Evolutionary conservation across 139 green algal species (phyloP).

Genomic region (Edaphochlamys debaryana): DNA sequence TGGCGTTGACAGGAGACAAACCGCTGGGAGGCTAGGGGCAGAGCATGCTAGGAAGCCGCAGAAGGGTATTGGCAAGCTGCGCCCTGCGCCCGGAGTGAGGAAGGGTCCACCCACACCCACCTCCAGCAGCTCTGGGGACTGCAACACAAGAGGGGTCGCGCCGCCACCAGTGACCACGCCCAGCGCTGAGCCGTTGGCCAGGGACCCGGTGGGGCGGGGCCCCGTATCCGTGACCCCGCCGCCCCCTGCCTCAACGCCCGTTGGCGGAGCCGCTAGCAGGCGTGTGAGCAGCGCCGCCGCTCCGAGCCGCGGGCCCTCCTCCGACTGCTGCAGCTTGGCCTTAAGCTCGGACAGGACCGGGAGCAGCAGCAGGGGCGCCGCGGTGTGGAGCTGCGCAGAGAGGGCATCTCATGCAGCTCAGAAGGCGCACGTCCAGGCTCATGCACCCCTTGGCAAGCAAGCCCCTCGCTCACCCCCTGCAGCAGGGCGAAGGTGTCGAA

Average conservation of each 20-base stretch:
- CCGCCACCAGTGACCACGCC: not conserved
- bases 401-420: not conserved
- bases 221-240: no score
- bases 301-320: conserved; percentile 52
- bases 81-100: no score
- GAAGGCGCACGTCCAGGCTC: no score
- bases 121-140: conserved; percentile 62
- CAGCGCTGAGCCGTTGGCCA: not conserved
- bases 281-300: conserved; percentile 68
- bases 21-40: not conserved
- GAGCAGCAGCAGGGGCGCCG: conserved; percentile 36
- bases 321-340: conserved; percentile 29
- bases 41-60: not conserved
- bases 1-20: no score
- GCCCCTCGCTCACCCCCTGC: conserved; percentile 6
- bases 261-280: conserved; percentile 60
- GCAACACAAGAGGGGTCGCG: not conserved
- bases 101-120: no score
- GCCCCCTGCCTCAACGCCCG: not conserved
- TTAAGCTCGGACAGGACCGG: conserved; percentile 29
- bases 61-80: no score
- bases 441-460: no score
- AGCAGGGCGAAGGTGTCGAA: conserved; percentile 23
- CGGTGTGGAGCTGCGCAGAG: conserved; percentile 1
- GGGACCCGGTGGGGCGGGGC: no score